Evolutionary conservation across 164 flowering plant species (phyloP), one percentile per base, ranked within the genome.

Genomic region (Dillenia suffruticosa): DNA sequence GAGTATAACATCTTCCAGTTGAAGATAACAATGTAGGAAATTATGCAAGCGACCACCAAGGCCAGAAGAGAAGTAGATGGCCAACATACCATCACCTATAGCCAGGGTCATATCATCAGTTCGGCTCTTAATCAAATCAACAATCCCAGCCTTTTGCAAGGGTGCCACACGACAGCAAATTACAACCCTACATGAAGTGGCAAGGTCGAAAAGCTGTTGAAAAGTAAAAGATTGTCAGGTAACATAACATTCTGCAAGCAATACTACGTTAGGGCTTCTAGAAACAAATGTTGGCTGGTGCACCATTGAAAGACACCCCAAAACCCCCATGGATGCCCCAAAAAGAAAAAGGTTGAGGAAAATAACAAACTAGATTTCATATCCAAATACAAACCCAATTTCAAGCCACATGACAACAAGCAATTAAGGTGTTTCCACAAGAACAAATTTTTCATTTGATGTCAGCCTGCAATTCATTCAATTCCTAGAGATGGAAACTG

Each of bases 101-200:
- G 97, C 97, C 64, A 92, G 79, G 58, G 97, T 92, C 94, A 92
- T 74, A 73, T 92, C 97, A 79, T 87, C 88, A 60, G 89, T 92
- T 12, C 92, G 82, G 63, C 86, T 76, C 76, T 92, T 89, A 56
- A 92, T 80, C 55, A 92, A 68, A 73, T 89, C 96, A 62, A 92
- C 96, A 70, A 92, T 79, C 55, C 97, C 97, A 71, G 97, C 97
- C 72, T 92, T 92, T 72, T 92, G 97, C 76, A 92, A 72, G 53
- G 96, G 97, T 70, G 97, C 97, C 75, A 89, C 96, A 64, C 97
- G 90, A 70, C 96, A 91, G 66, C 97, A 92, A 45, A 92, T 77
- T 67, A 92, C 97, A 62, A 84, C 97, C 63, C 51, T 71, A 77
- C 97, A 92, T 50, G 84, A 76, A 63, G 80, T 86, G 44, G 97